Conservation (phyloP, 2,329 filamentous ascomycete species). For the Trichoderma atrobrunneum region DNA sequence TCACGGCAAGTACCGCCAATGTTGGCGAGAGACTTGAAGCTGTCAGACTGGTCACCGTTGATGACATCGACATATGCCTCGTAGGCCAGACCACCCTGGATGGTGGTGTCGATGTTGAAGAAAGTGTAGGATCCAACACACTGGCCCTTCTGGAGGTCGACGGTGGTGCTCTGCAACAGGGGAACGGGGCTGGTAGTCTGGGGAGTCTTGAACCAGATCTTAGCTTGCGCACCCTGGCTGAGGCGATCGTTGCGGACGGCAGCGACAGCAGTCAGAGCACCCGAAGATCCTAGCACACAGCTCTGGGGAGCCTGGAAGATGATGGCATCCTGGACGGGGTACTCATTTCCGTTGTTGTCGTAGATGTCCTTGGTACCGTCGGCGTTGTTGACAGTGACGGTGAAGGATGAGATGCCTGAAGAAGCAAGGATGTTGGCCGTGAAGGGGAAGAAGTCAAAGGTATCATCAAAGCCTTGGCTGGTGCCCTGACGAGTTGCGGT, state of each 20-base stretch:
- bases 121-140: conserved; percentile 50
- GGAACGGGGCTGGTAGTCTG: conserved; percentile 43
- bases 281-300: conserved; percentile 46
- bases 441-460: conserved; percentile 54
- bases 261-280: conserved; percentile 44
- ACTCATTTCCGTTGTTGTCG: conserved; percentile 58
- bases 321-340: conserved; percentile 53
- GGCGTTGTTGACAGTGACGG: conserved; percentile 47
- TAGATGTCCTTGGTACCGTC: conserved; percentile 46
- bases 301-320: conserved; percentile 56
- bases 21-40: conserved; percentile 47
- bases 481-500: conserved; percentile 44
- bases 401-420: conserved; percentile 61
- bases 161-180: conserved; percentile 35
- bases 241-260: conserved; percentile 49
- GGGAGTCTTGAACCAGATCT: conserved; percentile 44
- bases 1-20: conserved; percentile 44
- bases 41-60: conserved; percentile 42
- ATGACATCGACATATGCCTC: conserved; percentile 47
- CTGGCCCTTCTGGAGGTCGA: conserved; percentile 41
- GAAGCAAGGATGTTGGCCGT: conserved; percentile 51
- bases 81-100: conserved; percentile 44
- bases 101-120: conserved; percentile 43
- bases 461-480: conserved; percentile 58
- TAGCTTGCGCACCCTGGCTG: conserved; percentile 40